Evolutionary conservation across 768 basidiomycete species (phyloP).

Genomic region (Boletales sp.): DNA sequence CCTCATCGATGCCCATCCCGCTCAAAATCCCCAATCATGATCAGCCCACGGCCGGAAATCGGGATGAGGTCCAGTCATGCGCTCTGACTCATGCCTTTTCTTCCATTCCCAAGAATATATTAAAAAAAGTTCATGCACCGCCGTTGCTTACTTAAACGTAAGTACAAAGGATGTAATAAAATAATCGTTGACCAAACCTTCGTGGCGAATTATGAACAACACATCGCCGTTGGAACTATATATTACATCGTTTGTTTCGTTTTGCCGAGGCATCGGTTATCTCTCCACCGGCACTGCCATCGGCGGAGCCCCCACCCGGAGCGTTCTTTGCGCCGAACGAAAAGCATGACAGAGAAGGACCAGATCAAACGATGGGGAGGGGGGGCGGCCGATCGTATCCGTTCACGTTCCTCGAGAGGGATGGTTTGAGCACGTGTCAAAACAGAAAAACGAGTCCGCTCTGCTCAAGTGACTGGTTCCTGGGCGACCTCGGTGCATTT

Average conservation of each 20-base stretch:
- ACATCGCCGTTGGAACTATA: no score
- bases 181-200: background rate
- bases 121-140: background rate
- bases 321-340: constrained; percentile 5
- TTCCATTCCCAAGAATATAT: background rate
- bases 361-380: no score
- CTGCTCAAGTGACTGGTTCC: no score
- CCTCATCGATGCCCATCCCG: background rate
- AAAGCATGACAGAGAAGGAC: background rate
- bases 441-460: no score
- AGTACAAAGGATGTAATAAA: no score
- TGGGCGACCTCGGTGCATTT: background rate
- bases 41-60: background rate
- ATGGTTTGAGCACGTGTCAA: no score
- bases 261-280: constrained; percentile 11
- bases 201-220: background rate
- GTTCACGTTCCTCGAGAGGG: no score
- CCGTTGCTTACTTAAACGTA: no score
- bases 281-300: constrained; percentile 13
- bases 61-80: no score
- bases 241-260: background rate
- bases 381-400: background rate
- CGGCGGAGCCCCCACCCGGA: constrained; percentile 7
- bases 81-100: background rate
- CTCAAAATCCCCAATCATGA: background rate